phyloP scores from a whole-genome alignment of 371 early-diverging fungal species.

The Zopfochytrium polystomum region DNA sequence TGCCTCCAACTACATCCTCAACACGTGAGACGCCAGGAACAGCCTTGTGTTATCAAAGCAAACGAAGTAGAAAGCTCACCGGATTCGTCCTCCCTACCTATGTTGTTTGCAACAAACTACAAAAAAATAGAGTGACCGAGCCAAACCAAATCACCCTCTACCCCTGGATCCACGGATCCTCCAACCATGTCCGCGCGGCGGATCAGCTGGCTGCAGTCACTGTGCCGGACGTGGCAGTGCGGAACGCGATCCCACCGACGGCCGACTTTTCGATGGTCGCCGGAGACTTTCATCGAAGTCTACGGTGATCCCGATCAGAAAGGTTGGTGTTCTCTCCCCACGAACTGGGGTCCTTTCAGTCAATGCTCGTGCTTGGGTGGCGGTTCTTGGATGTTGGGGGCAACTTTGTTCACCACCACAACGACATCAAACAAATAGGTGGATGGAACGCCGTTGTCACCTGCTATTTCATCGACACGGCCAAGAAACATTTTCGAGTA shows the following conservation, averaged over 20 bases:
- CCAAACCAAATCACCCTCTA: constrained; percentile 58
- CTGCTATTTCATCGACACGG: constrained; percentile 96
- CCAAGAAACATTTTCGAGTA: constrained; percentile 86
- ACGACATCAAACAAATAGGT: too few species aligned
- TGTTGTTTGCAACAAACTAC: constrained; percentile 58
- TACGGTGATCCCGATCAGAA: constrained; percentile 60
- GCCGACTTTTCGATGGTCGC: constrained; percentile 93
- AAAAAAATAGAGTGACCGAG: constrained; percentile 19
- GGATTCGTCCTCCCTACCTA: constrained; percentile 78
- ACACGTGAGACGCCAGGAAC: constrained; percentile 33
- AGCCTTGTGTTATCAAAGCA: too few species aligned
- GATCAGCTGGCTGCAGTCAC: constrained; percentile 63
- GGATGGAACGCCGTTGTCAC: constrained; percentile 87
- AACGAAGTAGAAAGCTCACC: too few species aligned
- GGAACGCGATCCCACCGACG: constrained; percentile 55
- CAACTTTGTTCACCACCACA: neutral
- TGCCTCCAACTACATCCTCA: constrained; percentile 83
- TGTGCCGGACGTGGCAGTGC: constrained; percentile 85
- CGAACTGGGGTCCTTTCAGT: neutral
- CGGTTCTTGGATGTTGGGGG: too few species aligned
- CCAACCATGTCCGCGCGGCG: constrained; percentile 63
- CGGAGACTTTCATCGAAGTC: constrained; percentile 91
- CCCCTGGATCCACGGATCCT: constrained; percentile 88
- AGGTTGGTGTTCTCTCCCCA: constrained; percentile 35
- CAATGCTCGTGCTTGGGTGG: too few species aligned